phyloP scores from a whole-genome alignment of 495 filamentous ascomycete genomes.

The Penicillium turbatum region DNA sequence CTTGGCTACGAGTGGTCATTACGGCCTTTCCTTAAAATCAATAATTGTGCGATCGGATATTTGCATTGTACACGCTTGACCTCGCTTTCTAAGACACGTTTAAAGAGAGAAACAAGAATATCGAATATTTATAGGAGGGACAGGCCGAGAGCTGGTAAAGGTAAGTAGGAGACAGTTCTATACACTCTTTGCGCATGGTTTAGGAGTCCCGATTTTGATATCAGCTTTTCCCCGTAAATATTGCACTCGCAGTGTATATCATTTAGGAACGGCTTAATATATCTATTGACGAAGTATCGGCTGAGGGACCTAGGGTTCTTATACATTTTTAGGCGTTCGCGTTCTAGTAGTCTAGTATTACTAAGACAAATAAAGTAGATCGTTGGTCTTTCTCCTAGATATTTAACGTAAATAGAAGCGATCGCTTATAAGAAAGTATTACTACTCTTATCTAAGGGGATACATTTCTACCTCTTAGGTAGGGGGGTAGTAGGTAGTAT shows the following conservation, averaged over 20 bases:
- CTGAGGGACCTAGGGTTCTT: slow-evolving; percentile 21
- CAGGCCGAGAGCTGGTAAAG: no score
- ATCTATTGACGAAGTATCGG: slow-evolving; percentile 23
- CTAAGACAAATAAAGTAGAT: slow-evolving; percentile 26
- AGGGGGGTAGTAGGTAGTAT: background rate
- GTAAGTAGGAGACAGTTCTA: slow-evolving; percentile 15
- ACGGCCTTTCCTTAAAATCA: no score
- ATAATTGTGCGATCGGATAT: no score
- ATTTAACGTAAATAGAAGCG: slow-evolving; percentile 22
- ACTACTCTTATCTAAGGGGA: slow-evolving; percentile 7
- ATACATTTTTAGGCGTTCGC: slow-evolving; percentile 12
- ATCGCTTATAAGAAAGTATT: slow-evolving; percentile 17
- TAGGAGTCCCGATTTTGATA: slow-evolving; percentile 17
- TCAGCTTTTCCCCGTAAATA: slow-evolving; percentile 19
- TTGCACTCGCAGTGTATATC: slow-evolving; percentile 20
- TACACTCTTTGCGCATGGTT: slow-evolving; percentile 24
- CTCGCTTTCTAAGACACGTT: no score
- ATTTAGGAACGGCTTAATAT: slow-evolving; percentile 23
- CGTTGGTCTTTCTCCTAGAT: slow-evolving; percentile 15
- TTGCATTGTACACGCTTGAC: no score
- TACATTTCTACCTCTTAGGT: slow-evolving; percentile 14
- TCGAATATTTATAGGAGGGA: no score
- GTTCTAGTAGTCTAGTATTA: slow-evolving; percentile 10
- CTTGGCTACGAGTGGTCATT: no score
- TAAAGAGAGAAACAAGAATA: no score